These are phyloP conservation scores for Lyophyllum decastes DNA, from an alignment of 768 basidiomycete genomes.

Conservation along the genomic window DNA sequence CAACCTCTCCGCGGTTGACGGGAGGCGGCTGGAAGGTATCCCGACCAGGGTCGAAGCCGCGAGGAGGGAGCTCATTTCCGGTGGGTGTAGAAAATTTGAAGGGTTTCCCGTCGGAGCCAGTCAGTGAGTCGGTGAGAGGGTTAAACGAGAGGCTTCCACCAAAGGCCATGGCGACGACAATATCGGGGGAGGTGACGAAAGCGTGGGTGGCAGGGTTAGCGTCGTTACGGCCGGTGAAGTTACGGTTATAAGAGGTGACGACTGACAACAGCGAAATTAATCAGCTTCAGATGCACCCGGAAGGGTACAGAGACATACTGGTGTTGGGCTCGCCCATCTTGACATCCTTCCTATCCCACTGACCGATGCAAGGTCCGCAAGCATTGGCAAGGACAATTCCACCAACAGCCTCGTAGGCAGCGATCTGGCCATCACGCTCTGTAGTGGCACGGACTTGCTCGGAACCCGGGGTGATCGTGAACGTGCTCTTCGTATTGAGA, in stretches of 20 bases:
- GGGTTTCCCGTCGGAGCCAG: constrained; percentile 87
- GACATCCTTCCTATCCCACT: constrained; percentile 97
- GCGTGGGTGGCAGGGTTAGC: constrained; percentile 99
- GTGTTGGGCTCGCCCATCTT: constrained; percentile 97
- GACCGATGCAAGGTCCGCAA: constrained; percentile 98
- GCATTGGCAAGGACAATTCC: constrained; percentile 97
- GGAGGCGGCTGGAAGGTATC: constrained; percentile 98
- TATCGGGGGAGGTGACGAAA: constrained; percentile 90
- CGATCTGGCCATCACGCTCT: constrained; percentile 92
- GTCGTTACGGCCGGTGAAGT: constrained; percentile 99
- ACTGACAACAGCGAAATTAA: constrained; percentile 43
- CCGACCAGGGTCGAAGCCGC: constrained; percentile 95
- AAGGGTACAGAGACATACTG: constrained; percentile 51
- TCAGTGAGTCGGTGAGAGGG: constrained; percentile 89
- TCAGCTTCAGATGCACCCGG: constrained; percentile 7
- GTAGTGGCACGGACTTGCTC: constrained; percentile 99
- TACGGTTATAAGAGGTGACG: constrained; percentile 99
- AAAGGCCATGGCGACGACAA: constrained; percentile 97
- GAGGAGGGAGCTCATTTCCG: constrained; percentile 91
- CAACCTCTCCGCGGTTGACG: constrained; percentile 75
- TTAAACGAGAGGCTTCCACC: constrained; percentile 95
- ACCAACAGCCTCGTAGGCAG: constrained; percentile 82
- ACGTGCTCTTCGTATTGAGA: constrained; percentile 85
- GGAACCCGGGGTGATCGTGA: constrained; percentile 97
- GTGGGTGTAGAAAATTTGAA: constrained; percentile 96